Base-by-base conservation (phyloP, 805 yeast species). In the Nakazawaea anatomiae region DNA sequence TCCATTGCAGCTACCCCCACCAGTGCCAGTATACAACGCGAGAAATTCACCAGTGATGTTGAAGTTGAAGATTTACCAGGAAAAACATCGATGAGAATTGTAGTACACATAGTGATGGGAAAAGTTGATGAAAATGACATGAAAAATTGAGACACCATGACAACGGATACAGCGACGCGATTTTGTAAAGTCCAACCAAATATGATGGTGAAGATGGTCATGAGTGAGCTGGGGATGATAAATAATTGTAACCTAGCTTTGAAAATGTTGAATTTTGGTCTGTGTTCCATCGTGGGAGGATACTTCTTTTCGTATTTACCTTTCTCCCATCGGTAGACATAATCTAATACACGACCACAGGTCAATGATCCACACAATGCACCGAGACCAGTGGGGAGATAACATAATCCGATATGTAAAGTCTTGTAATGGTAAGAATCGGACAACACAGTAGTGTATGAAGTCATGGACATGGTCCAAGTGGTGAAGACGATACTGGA, bases 311-410 rank as follows among this genome's bases (percentile, higher is more conserved):
- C n/a, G 40, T 53, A 60, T 52, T 60, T 58, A 6, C 11, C 3
- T 11, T 32, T 32, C 35, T 32, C 35, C 35, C 35, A 32, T 11
- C 35, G 35, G 11, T 32, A 54, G 52, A 40, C 59, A 62, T 66
- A 64, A 58, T 87, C 83, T 57, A 87, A 60, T 4, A 79, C 41
- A 55, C 72, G 69, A 0, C 96, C 96, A 3, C 82, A 66, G 0
- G 62, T 36, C 0, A 88, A 54, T 0, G 91, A 78, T 28, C 92
- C 89, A 0, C 72, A 39, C 12, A 87, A 62, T 4, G 88, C 79
- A 9, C 85, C 85, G 0, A 79, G 57, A 12, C 96, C 96, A 25
- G 85, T 81, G 3, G 96, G 86, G 41, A 89, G 70, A 59, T 82
- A 89, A 50, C 89, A 80, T 14, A 81, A 65, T 3, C 96, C 96